Conservation (phyloP, 148 eudicot species). For the Vaccinium macrocarpon region DNA sequence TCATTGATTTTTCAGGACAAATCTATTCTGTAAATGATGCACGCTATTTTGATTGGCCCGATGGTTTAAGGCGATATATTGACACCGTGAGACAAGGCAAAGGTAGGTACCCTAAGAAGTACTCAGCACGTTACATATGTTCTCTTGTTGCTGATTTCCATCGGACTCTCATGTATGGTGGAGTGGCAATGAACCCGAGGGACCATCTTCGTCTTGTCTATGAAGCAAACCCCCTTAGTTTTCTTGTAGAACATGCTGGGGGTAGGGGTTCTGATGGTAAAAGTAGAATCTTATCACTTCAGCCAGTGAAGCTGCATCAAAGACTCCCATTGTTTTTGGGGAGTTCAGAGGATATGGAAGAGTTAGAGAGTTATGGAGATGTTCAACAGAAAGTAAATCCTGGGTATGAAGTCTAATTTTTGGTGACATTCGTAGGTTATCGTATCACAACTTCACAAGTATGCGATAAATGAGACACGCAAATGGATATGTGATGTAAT, state of each 20-base stretch:
- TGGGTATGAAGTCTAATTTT: constrained; percentile 76
- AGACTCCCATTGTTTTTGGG: constrained; percentile 87
- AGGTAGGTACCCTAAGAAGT: constrained; percentile 81
- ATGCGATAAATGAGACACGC: not conserved
- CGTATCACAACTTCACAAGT: not conserved
- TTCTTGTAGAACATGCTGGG: constrained; percentile 87
- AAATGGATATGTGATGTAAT: not conserved
- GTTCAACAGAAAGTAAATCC: constrained; percentile 95
- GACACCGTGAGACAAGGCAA: constrained; percentile 96
- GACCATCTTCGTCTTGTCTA: constrained; percentile 96
- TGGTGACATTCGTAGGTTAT: not conserved
- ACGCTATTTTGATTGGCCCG: constrained; percentile 97
- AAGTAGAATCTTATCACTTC: constrained; percentile 65
- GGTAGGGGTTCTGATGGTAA: constrained; percentile 95
- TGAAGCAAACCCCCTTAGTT: constrained; percentile 92
- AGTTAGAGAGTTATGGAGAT: constrained; percentile 82
- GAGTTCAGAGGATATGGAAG: constrained; percentile 86
- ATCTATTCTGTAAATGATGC: constrained; percentile 99
- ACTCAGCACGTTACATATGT: constrained; percentile 91
- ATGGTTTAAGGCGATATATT: constrained; percentile 77
- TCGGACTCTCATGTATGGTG: constrained; percentile 85
- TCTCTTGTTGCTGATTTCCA: constrained; percentile 98
- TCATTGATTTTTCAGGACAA: constrained; percentile 61
- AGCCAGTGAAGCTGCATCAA: constrained; percentile 83
- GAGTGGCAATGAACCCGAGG: constrained; percentile 95